These are phyloP conservation scores for Jimgerdemannia flammicorona DNA, from an alignment of 192 early-diverging fungal genomes.

Conservation along the genomic window DNA sequence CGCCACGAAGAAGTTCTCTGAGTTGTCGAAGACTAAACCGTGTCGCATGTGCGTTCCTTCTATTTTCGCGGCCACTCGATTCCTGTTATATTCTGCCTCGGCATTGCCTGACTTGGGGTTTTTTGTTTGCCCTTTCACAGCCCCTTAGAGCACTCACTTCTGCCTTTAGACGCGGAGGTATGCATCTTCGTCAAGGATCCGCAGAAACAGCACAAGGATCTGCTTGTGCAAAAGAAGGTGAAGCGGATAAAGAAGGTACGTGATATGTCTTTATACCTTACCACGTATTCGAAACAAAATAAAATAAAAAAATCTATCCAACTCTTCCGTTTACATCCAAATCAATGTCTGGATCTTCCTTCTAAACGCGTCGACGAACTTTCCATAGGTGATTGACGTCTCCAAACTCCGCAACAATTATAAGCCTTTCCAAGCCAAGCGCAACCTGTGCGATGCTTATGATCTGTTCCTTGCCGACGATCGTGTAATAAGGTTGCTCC, in stretches of 20 bases:
- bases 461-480: conserved; percentile 91
- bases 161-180: conserved; percentile 61
- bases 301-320: background rate
- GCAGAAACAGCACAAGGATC: conserved; percentile 71
- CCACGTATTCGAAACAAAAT: no score
- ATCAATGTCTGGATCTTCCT: no score
- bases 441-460: conserved; percentile 68
- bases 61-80: no score
- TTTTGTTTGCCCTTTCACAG: conserved; percentile 25
- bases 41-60: conserved; percentile 52
- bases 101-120: background rate
- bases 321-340: conserved; percentile 11
- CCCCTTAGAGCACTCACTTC: conserved; percentile 66
- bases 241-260: conserved; percentile 59
- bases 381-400: conserved; percentile 67
- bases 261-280: background rate
- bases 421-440: conserved; percentile 76
- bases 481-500: conserved; percentile 68
- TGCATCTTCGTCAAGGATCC: conserved; percentile 91
- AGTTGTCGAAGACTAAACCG: conserved; percentile 54
- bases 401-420: conserved; percentile 77
- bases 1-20: conserved; percentile 65
- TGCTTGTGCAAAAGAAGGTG: conserved; percentile 60
- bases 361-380: no score
- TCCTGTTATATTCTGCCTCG: background rate